Evolutionary conservation across 441 rosid species (phyloP).

Genomic region (Adansonia grandidieri): DNA sequence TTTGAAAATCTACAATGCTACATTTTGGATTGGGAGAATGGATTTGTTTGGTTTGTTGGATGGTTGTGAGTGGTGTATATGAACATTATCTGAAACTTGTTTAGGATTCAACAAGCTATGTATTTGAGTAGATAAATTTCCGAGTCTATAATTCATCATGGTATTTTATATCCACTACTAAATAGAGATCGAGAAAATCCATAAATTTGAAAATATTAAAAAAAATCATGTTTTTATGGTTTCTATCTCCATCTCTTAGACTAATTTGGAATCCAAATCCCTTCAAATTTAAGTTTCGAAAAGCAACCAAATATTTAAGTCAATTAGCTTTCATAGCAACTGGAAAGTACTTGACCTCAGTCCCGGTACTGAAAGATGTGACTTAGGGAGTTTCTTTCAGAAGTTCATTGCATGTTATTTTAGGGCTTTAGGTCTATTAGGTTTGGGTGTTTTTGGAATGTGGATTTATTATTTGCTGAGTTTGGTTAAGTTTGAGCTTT

Average conservation of each 20-base stretch:
- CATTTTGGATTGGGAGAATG: not conserved
- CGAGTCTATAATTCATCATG: not conserved
- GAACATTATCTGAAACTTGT: not conserved
- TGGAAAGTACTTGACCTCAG: too few relatives aligned
- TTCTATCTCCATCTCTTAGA: not conserved
- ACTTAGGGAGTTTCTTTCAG: not conserved
- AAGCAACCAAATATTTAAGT: not conserved
- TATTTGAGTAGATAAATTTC: not conserved
- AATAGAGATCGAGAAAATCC: conserved; percentile 1
- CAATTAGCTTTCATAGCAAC: not conserved
- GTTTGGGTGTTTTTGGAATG: conserved; percentile 13
- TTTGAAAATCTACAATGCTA: conserved; percentile 13
- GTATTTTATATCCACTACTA: not conserved
- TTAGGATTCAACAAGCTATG: not conserved
- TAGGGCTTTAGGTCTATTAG: not conserved
- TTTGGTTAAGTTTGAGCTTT: not conserved
- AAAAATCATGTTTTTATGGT: not conserved
- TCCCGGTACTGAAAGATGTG: too few relatives aligned
- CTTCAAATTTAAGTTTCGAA: not conserved
- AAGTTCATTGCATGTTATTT: conserved; percentile 3
- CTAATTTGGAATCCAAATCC: conserved; percentile 10
- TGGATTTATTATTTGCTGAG: not conserved
- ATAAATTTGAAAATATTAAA: conserved; percentile 7
- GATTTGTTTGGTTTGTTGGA: not conserved
- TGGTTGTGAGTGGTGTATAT: not conserved